phyloP scores from a whole-genome alignment of 352 stramenopile genomes.

The Thalassiosira mediterranea region DNA sequence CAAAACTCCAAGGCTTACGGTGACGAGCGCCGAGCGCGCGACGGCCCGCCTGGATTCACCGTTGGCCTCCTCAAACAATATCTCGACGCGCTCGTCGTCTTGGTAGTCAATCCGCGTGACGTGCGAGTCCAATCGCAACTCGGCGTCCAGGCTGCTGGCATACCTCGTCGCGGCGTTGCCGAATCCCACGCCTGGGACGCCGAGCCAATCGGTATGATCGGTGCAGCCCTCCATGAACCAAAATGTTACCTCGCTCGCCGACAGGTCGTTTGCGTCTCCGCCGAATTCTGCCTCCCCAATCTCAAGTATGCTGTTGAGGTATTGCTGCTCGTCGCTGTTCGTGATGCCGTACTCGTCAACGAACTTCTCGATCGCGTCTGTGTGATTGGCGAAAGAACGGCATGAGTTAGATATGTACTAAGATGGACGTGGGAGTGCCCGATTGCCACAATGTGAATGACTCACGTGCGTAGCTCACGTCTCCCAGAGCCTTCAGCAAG shows the following conservation, averaged over 20 bases:
- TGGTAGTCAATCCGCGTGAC: constrained; percentile 29
- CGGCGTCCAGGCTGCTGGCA: constrained; percentile 12
- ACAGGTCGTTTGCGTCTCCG: no score
- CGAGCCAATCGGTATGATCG: no score
- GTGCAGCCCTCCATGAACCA: no score
- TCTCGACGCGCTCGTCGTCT: constrained; percentile 6
- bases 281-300: no score
- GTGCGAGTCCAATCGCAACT: constrained; percentile 25
- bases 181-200: constrained; percentile 30
- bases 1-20: constrained; percentile 79
- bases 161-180: constrained; percentile 13
- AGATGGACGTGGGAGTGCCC: no score
- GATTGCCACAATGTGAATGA: no score
- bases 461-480: constrained; percentile 1
- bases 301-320: not conserved
- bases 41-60: constrained; percentile 11
- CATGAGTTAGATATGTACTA: no score
- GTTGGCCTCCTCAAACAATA: constrained; percentile 12
- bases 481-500: not conserved
- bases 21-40: constrained; percentile 71
- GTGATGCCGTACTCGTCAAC: not conserved
- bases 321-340: not conserved
- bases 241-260: no score
- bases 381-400: no score
- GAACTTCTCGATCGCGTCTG: not conserved